phyloP scores from a whole-genome alignment of 202 grass and related monocot genomes.

The Zoysia matrella region DNA sequence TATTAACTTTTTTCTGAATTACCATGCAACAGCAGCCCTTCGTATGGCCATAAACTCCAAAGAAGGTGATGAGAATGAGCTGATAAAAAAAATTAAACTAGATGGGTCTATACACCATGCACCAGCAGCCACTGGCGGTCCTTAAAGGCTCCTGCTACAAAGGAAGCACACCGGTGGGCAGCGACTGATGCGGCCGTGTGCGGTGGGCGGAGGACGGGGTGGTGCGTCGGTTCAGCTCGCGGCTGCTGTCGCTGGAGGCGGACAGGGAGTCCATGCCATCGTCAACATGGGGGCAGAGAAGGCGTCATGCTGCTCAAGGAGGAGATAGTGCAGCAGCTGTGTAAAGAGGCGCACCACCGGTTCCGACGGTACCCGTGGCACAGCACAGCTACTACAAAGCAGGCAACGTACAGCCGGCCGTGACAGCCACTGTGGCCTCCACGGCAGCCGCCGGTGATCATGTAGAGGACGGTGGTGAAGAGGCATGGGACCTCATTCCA shows the following conservation, averaged over 20 bases:
- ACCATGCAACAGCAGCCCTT: no score
- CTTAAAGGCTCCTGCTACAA: conserved; percentile 40
- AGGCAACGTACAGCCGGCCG: conserved; percentile 4
- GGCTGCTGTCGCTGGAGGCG: conserved; percentile 78
- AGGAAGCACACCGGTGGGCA: conserved; percentile 23
- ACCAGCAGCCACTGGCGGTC: conserved; percentile 20
- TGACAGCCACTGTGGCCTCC: conserved; percentile 43
- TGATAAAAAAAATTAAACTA: no score
- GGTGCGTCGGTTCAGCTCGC: conserved; percentile 60
- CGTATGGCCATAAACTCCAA: no score
- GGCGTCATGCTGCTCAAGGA: conserved; percentile 68
- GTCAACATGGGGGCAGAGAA: conserved; percentile 81
- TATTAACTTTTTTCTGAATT: no score
- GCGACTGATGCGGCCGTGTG: no score
- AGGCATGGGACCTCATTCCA: conserved; percentile 36
- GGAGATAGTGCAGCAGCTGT: conserved; percentile 92
- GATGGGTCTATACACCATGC: no score
- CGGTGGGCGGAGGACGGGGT: conserved; percentile 51
- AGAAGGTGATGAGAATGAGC: no score
- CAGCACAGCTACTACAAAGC: conserved; percentile 48
- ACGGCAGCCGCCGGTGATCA: conserved; percentile 21
- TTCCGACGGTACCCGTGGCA: conserved; percentile 1
- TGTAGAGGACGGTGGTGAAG: conserved; percentile 37
- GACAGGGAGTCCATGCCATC: conserved; percentile 82
- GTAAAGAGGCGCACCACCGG: conserved; percentile 48